A percentile compares a stretch with the other conserved stretches of the same genome.
phyloP scores from a whole-genome alignment of 371 early-diverging fungal genomes.

The Lichtheimia ornata region DNA sequence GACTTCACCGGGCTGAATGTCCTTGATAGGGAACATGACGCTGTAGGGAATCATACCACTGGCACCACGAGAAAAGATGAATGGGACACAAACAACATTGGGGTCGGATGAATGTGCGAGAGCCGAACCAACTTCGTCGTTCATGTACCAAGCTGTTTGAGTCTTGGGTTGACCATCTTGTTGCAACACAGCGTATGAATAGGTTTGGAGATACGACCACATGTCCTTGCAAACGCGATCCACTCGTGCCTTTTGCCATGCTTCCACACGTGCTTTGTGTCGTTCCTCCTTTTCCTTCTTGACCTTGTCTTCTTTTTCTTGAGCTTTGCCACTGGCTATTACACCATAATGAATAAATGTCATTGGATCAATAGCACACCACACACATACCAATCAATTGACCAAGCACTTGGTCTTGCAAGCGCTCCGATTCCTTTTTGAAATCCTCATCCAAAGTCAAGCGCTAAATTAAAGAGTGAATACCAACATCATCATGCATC shows the following conservation, averaged over 20 bases:
- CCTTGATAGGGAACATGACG: slow-evolving; percentile 59
- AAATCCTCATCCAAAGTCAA: slow-evolving; percentile 42
- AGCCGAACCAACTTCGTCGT: slow-evolving; percentile 57
- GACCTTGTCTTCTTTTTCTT: slow-evolving; percentile 48
- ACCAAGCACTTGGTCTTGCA: slow-evolving; percentile 46
- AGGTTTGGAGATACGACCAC: slow-evolving; percentile 63
- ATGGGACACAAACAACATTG: slow-evolving; percentile 56
- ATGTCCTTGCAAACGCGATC: slow-evolving; percentile 39
- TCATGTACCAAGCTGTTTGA: slow-evolving; percentile 60
- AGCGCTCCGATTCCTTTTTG: slow-evolving; percentile 38
- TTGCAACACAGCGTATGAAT: slow-evolving; percentile 57
- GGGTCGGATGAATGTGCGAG: slow-evolving; percentile 56
- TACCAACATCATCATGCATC: neutral
- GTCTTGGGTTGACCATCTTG: slow-evolving; percentile 53
- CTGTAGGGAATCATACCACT: slow-evolving; percentile 59
- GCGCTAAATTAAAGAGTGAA: slow-evolving; percentile 20
- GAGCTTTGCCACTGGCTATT: slow-evolving; percentile 40
- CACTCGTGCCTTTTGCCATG: slow-evolving; percentile 26
- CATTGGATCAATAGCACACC: neutral
- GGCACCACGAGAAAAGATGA: slow-evolving; percentile 61
- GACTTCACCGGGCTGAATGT: slow-evolving; percentile 50
- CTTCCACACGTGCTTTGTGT: slow-evolving; percentile 25
- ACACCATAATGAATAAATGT: neutral
- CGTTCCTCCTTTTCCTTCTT: slow-evolving; percentile 34
- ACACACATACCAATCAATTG: slow-evolving; percentile 33